Conservation (phyloP, 495 filamentous ascomycete species). For the Penicillium desertorum region DNA sequence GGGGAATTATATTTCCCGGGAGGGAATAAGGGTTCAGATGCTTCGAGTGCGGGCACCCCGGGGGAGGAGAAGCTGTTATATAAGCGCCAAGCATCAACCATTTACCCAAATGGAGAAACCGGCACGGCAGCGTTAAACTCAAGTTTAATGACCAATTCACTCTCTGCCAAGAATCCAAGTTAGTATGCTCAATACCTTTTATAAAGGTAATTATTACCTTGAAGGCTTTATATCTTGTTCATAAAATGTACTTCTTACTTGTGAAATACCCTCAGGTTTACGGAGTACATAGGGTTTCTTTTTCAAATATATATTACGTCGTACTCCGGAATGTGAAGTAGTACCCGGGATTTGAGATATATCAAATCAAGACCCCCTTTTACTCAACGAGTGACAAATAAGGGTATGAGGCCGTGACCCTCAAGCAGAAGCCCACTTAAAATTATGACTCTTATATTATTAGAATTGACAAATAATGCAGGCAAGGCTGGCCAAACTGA, state of each 20-base stretch:
- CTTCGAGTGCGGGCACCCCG: slow-evolving; percentile 1
- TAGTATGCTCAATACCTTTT: too few species aligned
- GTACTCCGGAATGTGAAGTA: background rate
- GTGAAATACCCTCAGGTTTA: background rate
- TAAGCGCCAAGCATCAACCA: slow-evolving; percentile 13
- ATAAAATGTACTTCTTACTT: background rate
- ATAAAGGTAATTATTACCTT: background rate
- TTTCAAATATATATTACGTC: background rate
- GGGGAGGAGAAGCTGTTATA: slow-evolving; percentile 1
- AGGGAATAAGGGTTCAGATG: slow-evolving; percentile 3
- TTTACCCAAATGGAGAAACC: slow-evolving; percentile 7
- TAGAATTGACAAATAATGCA: background rate
- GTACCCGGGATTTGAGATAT: background rate
- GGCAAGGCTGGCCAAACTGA: background rate
- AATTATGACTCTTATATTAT: background rate
- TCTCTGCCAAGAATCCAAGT: too few species aligned
- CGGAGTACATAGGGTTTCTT: background rate
- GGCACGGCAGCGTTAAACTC: background rate
- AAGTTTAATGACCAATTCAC: too few species aligned
- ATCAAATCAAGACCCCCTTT: background rate
- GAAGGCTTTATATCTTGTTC: background rate
- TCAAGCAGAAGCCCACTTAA: background rate
- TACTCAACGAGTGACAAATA: background rate
- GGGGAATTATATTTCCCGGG: slow-evolving; percentile 7
- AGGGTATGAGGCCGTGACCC: background rate